phyloP scores from a whole-genome alignment of 2,329 filamentous ascomycete species.

The Venturia nashicola region DNA sequence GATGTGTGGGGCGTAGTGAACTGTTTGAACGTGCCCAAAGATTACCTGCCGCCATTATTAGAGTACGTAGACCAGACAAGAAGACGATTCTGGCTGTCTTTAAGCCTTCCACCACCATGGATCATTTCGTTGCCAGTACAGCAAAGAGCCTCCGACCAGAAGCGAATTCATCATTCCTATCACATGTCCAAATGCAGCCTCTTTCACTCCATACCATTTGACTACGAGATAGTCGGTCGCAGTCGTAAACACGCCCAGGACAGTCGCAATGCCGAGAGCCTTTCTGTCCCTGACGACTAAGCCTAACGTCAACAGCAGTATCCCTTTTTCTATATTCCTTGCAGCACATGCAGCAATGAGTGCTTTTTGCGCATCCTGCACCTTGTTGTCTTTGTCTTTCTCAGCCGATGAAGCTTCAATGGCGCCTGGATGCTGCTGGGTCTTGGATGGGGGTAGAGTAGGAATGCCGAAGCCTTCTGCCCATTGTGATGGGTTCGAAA shows the following conservation, averaged over 20 bases:
- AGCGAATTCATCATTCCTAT: conserved; percentile 17
- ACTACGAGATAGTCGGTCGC: conserved; percentile 20
- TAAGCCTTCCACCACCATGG: conserved; percentile 9
- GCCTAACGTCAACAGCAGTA: conserved; percentile 19
- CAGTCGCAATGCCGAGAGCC: conserved; percentile 19
- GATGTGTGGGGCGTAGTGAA: neutral
- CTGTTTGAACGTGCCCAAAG: neutral
- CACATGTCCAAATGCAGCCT: conserved; percentile 17
- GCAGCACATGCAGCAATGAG: conserved; percentile 18
- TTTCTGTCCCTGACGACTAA: conserved; percentile 19
- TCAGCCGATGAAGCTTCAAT: conserved; percentile 5
- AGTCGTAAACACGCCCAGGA: conserved; percentile 17
- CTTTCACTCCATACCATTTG: conserved; percentile 17
- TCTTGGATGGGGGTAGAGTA: conserved; percentile 10
- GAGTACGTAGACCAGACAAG: neutral
- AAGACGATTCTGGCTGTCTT: neutral
- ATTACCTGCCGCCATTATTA: neutral
- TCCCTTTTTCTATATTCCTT: conserved; percentile 20
- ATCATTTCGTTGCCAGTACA: conserved; percentile 19
- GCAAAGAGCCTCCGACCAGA: conserved; percentile 17
- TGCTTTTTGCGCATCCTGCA: conserved; percentile 16
- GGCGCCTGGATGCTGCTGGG: conserved; percentile 11
- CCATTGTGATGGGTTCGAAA: conserved; percentile 21
- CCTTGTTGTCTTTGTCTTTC: conserved; percentile 5
- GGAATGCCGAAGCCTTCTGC: conserved; percentile 21